phyloP scores from a whole-genome alignment of 352 stramenopile species.

The Pythium sp. region DNA sequence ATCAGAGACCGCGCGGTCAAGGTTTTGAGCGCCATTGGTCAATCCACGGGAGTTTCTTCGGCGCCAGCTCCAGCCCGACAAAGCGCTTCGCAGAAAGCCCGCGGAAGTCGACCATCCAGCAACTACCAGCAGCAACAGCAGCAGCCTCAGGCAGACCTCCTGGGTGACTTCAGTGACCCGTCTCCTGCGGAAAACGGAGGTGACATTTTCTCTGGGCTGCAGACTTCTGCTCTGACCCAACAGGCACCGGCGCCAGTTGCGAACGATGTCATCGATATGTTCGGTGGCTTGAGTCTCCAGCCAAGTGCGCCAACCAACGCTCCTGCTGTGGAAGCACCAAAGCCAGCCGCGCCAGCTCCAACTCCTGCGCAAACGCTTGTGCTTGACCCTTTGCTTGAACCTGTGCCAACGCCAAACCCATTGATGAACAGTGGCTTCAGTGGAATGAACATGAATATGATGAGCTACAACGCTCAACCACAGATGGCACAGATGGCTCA shows the following conservation, averaged over 20 bases:
- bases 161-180: conserved; percentile 66
- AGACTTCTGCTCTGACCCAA: conserved; percentile 34
- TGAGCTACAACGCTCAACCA: conserved; percentile 50
- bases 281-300: conserved; percentile 69
- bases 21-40: conserved; percentile 58
- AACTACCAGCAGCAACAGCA: conserved; percentile 30
- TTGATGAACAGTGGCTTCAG: conserved; percentile 40
- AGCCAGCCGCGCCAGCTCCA: conserved; percentile 16
- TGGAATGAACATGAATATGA: conserved; percentile 64
- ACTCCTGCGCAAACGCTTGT: conserved; percentile 45
- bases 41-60: conserved; percentile 31
- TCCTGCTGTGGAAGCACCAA: conserved; percentile 8
- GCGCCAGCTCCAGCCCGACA: conserved; percentile 17
- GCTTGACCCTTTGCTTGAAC: conserved; percentile 70
- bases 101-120: conserved; percentile 11
- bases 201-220: conserved; percentile 61
- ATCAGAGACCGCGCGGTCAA: conserved; percentile 77
- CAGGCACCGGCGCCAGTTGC: conserved; percentile 30
- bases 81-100: conserved; percentile 12
- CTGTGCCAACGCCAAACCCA: conserved; percentile 34
- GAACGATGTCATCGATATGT: conserved; percentile 64
- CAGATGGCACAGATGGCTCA: conserved; percentile 47
- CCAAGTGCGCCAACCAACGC: conserved; percentile 28
- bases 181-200: conserved; percentile 26
- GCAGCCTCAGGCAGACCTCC: conserved; percentile 59